Base-by-base conservation (phyloP, 176 grass and related monocot species). In the Hordeum marinum region DNA sequence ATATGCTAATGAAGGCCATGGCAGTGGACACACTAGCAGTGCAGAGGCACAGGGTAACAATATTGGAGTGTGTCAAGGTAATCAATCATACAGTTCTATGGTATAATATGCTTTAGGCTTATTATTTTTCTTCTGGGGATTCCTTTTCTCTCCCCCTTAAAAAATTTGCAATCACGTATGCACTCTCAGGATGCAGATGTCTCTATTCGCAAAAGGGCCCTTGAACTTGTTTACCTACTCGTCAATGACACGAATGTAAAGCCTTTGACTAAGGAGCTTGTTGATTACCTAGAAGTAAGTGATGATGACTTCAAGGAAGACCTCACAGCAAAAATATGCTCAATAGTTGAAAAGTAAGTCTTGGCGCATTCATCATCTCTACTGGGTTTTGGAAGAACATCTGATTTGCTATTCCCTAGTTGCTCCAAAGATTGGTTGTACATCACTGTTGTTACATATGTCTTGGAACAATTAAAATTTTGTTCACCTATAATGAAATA, bases 271-370 rank as follows among this genome's bases (percentile, higher is more conserved):
- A 96, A 96, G 86, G 94, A 99, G 68, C 97, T 99, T 86, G 80
- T 96, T 94, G 97, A 96, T 89, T 96, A 94, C 90, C 88, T 99
- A 50, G 91, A 96, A 96, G 84, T 96, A 71, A 99, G 90, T 64
- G 97, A 99, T 88, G 91, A 93, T 75, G 97, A 96, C 70, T 99
- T 99, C 71, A 99, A 99, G 85, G 97, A 94, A 73, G 97, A 99
- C 83, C 89, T 99, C 79, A 90, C 94, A 58, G 90, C 90, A 36
- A 99, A 91, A 88, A 92, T 99, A 92, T 99, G 97, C 78, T 94
- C 88, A 79, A 91, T 96, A 75, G 86, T 94, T 82, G 97, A 96
- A 84, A 99, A 99, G 97, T 99, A 96, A 96, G 93, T 70, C n/a
- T 14, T 76, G 14, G 4, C 35, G 24, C 55, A 63, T 67, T 42